Percentiles rank a stretch among this genome's conserved stretches.
phyloP scores from a whole-genome alignment of 352 stramenopile species.

The Phytophthora constricta region DNA sequence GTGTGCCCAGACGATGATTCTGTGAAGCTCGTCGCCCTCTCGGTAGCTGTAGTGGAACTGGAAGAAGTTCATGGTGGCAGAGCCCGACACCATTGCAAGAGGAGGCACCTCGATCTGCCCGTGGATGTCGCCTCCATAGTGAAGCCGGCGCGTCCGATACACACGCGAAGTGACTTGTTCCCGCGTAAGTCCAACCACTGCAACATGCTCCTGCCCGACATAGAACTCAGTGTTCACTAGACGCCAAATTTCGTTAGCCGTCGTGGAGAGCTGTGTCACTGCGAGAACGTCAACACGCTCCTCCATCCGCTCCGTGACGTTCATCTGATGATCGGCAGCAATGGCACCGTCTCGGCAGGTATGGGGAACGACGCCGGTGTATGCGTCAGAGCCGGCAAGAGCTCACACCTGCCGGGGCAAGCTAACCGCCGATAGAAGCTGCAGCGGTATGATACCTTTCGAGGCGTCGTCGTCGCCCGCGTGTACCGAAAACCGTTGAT shows the following conservation, averaged over 20 bases:
- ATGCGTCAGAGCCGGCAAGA: no score
- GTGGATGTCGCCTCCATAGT: background rate
- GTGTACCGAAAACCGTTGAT: no score
- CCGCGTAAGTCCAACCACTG: background rate
- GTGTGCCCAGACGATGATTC: background rate
- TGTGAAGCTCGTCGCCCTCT: background rate
- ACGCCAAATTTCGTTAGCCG: background rate
- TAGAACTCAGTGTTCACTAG: background rate
- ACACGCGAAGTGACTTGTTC: background rate
- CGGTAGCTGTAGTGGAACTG: background rate
- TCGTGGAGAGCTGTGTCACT: background rate
- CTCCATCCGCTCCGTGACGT: background rate
- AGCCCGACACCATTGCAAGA: background rate
- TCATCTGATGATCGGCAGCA: no score
- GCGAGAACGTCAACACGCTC: background rate
- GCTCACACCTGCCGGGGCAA: no score
- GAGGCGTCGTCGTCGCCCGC: no score
- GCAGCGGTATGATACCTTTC: no score
- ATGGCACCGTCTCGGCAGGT: no score
- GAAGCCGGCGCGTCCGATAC: background rate
- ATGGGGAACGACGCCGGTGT: no score
- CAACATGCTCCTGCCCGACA: background rate
- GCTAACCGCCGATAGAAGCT: no score
- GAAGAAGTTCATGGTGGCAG: background rate
- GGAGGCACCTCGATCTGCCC: background rate